A percentile compares a stretch with the other conserved stretches of the same genome.
phyloP scores from a whole-genome alignment of 805 yeast species.

The Lipomyces yamanashiensis region DNA sequence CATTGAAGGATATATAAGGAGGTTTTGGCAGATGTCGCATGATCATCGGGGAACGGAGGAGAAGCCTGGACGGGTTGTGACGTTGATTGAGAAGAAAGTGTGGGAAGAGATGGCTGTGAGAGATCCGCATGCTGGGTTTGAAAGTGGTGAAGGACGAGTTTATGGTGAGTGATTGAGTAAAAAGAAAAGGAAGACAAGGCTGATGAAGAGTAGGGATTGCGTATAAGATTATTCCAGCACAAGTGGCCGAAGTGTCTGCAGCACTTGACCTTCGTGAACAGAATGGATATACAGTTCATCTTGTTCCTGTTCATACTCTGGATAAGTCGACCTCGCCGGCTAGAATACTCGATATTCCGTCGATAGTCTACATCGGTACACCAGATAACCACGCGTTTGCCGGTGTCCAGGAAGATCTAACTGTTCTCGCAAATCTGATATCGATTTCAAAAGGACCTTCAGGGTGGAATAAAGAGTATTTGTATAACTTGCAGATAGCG shows the following conservation, averaged over 20 bases:
- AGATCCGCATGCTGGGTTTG: slow-evolving; percentile 48
- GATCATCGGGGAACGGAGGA: slow-evolving; percentile 91
- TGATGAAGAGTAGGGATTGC: slow-evolving; percentile 67
- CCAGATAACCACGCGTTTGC: slow-evolving; percentile 78
- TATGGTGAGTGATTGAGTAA: slow-evolving; percentile 14
- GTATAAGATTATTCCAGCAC: slow-evolving; percentile 71
- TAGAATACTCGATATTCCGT: slow-evolving; percentile 45
- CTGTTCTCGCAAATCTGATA: slow-evolving; percentile 65
- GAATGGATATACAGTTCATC: slow-evolving; percentile 79
- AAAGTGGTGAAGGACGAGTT: slow-evolving; percentile 40
- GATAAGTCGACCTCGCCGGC: slow-evolving; percentile 11
- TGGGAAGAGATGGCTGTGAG: slow-evolving; percentile 52
- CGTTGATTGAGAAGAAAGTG: slow-evolving; percentile 63
- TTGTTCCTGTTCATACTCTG: slow-evolving; percentile 56
- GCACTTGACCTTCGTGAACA: slow-evolving; percentile 84
- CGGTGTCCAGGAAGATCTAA: slow-evolving; percentile 70
- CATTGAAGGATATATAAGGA: slow-evolving; percentile 72
- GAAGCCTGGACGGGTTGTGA: slow-evolving; percentile 87
- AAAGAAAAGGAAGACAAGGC: slow-evolving; percentile 40
- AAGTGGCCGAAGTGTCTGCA: slow-evolving; percentile 63
- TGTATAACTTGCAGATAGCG: slow-evolving; percentile 59
- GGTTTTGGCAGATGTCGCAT: slow-evolving; percentile 86
- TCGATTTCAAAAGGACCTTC: slow-evolving; percentile 70
- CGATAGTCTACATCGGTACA: slow-evolving; percentile 82
- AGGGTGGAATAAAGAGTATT: slow-evolving; percentile 77